Evolutionary conservation across 805 yeast genomes (phyloP).

Genomic region (Ogataea dorogensis): DNA sequence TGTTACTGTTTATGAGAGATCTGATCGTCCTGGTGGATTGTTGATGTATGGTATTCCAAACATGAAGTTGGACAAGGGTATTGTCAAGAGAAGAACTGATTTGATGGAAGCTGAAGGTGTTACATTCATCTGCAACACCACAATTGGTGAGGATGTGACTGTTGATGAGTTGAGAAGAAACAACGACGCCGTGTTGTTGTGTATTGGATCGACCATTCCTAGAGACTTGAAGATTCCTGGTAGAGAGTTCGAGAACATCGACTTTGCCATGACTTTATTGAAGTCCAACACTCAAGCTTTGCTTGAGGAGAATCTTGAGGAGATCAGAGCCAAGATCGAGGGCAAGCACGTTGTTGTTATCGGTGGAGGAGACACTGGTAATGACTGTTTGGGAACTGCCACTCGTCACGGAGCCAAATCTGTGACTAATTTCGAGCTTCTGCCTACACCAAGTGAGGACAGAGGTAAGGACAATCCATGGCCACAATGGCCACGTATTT

Average conservation of each 20-base stretch:
- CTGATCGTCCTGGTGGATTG: constrained; percentile 95
- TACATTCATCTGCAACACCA: constrained; percentile 69
- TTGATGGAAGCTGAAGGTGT: constrained; percentile 89
- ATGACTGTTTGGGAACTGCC: constrained; percentile 96
- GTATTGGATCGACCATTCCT: constrained; percentile 96
- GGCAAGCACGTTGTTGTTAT: constrained; percentile 94
- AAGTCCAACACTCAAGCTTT: constrained; percentile 88
- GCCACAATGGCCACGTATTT: constrained; percentile 99
- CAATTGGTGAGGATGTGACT: constrained; percentile 80
- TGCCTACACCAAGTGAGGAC: constrained; percentile 85
- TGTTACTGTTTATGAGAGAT: constrained; percentile 89
- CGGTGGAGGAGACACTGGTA: constrained; percentile 99
- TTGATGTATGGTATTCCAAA: constrained; percentile 99
- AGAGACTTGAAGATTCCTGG: constrained; percentile 94
- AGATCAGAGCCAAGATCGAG: constrained; percentile 63
- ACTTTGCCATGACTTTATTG: constrained; percentile 91
- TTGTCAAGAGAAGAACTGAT: constrained; percentile 92
- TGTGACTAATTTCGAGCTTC: constrained; percentile 88
- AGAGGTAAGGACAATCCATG: constrained; percentile 96
- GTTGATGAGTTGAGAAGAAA: constrained; percentile 62
- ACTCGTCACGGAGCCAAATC: constrained; percentile 97
- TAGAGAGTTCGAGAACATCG: constrained; percentile 84
- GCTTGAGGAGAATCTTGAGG: constrained; percentile 75
- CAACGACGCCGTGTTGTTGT: constrained; percentile 83
- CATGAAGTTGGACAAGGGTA: constrained; percentile 92